Base-by-base conservation (phyloP, 768 basidiomycete species). In the Dendrothele bispora region DNA sequence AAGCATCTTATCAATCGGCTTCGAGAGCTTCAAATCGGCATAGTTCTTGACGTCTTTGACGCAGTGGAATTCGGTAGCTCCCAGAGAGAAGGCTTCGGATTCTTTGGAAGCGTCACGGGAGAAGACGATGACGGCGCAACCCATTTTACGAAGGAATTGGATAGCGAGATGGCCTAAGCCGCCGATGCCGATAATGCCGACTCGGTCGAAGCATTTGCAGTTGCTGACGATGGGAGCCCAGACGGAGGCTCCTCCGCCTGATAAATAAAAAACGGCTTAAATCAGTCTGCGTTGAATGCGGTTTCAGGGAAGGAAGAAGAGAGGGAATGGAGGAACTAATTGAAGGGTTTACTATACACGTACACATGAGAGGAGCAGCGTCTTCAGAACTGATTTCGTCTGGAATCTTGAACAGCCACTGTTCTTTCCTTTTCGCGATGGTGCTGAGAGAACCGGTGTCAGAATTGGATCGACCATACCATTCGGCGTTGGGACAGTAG, bases 71-170 rank as follows among this genome's bases (percentile, higher is more conserved):
- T 68, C 67, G 8, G 44, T 54, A 0, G 67, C 68, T 5, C 67
- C 67, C 0, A 68, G 55, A 22, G 39, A 36, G 43, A 25, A 49
- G 14, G 68, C 65, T 22, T 68, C 68, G 5, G 58, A 53, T 24
- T 17, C 59, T 43, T 68, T 70, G 25, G 24, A 44, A 3, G 66
- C 61, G 1, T 66, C 57, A 22, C 59, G 36, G 8, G 66, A 68
- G 26, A 69, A 63, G 7, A 64, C 67, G 45, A 68, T 63, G 7
- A 68, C 68, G 6, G 68, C 64, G 24, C 67, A 70, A 8, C 67
- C 67, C 67, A 68, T 68, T 53, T 68, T 68, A 37, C 63, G 46
- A 3, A 66, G 64, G 36, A 68, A 69, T 43, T 68, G 67, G 29
- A 68, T 66, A 10, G 62, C 66, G 28, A 68, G 64, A 30, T 68